These are phyloP conservation scores for Crithidia thermophila DNA, from an alignment of 208 protist species.

Conservation along the genomic window DNA sequence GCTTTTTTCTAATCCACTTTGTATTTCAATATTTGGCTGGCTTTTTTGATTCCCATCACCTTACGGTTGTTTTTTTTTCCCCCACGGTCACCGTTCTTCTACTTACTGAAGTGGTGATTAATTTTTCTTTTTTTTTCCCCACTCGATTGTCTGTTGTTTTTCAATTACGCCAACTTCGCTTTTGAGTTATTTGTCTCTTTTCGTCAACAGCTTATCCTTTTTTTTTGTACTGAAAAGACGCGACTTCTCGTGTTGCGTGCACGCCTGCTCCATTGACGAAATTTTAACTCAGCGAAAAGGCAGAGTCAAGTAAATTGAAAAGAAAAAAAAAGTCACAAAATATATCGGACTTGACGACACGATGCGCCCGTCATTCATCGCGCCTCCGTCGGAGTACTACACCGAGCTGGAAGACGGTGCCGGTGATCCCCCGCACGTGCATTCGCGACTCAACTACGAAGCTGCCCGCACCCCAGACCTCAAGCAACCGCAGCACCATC, in stretches of 20 bases:
- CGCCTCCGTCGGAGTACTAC: slow-evolving; percentile 12
- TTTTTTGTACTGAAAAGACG: too few relatives aligned
- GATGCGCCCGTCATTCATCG: not conserved
- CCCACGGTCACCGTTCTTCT: not conserved
- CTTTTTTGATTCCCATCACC: not conserved
- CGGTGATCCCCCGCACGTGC: not conserved
- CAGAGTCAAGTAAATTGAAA: not conserved
- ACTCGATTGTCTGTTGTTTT: slow-evolving; percentile 4
- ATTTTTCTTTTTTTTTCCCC: not conserved
- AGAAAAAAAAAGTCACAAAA: not conserved
- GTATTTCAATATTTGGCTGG: not conserved
- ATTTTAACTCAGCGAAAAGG: too few relatives aligned
- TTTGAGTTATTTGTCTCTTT: too few relatives aligned
- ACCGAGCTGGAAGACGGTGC: not conserved
- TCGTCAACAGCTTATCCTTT: too few relatives aligned
- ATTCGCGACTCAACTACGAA: not conserved
- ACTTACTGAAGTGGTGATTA: not conserved
- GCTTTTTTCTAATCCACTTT: not conserved
- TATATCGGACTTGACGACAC: not conserved
- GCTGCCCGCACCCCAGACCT: not conserved
- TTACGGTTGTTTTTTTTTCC: slow-evolving; percentile 3
- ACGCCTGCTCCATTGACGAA: too few relatives aligned
- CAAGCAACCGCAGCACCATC: slow-evolving; percentile 4
- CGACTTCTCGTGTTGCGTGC: too few relatives aligned
- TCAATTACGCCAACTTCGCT: too few relatives aligned